Base-by-base conservation (phyloP, 306 rosid species). In the Trifolium pratense region DNA sequence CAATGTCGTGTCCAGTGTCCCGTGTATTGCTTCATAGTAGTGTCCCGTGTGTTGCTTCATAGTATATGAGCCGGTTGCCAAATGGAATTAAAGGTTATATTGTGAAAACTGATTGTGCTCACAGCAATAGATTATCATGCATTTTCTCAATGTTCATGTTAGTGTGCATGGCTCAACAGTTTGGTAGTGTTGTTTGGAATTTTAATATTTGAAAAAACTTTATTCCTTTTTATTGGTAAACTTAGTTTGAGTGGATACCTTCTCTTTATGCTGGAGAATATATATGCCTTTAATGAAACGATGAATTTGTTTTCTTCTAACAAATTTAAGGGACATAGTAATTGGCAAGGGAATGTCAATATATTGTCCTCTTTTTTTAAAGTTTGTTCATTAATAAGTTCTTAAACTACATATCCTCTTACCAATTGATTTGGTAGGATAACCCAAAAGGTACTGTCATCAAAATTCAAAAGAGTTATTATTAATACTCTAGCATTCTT, bases 151-250 rank as follows among this genome's bases (percentile, higher is more conserved):
- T 66, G 73, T 80, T 74, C 46, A 70, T 74, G 73, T 80, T 74
- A 80, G 67, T 85, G 37, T 91, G 87, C 90, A 82, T 88, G 90
- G 77, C 70, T 81, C 77, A 74, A 66, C 45, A 82, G 82, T 75
- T 79, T 63, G 68, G 78, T 66, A 29, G 43, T 68, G 71, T 46
- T 62, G 51, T 68, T 69, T 69, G 78, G 72, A 66, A 63, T 58
- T 77, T 79, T 66, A 69, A 46, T 77, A 65, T 78, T 75, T 75
- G 81, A 70, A 51, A 51, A 60, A 62, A 48, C 81, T 62, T 80
- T 84, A 74, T 83, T 73, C 83, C 75, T 64, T 57, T 83, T 77
- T 69, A 62, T 74, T 45, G 69, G 76, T 45, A 67, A 43, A 42
- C 75, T 51, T 58, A 56, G 74, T 53, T 53, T 77, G 73, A 67